These are phyloP conservation scores for Beauveria varroae DNA, from an alignment of 2,329 filamentous ascomycete species.

Conservation along the genomic window DNA sequence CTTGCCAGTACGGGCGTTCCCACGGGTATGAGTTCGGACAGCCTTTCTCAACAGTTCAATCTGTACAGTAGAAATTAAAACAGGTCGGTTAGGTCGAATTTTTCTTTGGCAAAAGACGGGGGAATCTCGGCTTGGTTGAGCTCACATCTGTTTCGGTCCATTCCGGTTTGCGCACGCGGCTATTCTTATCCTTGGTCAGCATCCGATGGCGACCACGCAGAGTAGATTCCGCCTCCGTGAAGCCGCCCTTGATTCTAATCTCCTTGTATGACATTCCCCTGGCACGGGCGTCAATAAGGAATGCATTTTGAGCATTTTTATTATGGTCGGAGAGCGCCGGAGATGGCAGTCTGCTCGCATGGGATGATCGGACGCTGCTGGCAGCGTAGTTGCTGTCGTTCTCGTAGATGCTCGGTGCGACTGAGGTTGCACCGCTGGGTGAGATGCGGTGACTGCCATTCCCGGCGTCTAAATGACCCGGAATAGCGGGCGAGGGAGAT, in stretches of 20 bases:
- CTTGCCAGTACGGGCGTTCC: constrained; percentile 26
- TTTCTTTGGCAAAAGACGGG: background rate
- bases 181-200: constrained; percentile 54
- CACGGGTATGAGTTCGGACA: constrained; percentile 22
- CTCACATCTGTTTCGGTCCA: constrained; percentile 60
- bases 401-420: background rate
- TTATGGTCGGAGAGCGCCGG: background rate
- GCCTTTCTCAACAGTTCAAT: constrained; percentile 37
- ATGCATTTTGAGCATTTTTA: constrained; percentile 15
- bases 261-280: constrained; percentile 57
- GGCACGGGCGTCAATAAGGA: constrained; percentile 46
- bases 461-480: no score
- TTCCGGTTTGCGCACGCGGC: constrained; percentile 56
- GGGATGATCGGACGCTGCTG: background rate
- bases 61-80: constrained; percentile 22
- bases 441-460: background rate
- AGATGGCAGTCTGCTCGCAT: background rate
- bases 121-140: constrained; percentile 14
- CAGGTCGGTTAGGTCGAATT: constrained; percentile 1
- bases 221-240: constrained; percentile 62
- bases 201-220: constrained; percentile 60
- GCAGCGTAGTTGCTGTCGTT: background rate
- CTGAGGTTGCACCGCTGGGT: background rate
- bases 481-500: background rate
- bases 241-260: constrained; percentile 48